Conservation (phyloP, 2,329 filamentous ascomycete genomes). For the Byssochlamys sp. region DNA sequence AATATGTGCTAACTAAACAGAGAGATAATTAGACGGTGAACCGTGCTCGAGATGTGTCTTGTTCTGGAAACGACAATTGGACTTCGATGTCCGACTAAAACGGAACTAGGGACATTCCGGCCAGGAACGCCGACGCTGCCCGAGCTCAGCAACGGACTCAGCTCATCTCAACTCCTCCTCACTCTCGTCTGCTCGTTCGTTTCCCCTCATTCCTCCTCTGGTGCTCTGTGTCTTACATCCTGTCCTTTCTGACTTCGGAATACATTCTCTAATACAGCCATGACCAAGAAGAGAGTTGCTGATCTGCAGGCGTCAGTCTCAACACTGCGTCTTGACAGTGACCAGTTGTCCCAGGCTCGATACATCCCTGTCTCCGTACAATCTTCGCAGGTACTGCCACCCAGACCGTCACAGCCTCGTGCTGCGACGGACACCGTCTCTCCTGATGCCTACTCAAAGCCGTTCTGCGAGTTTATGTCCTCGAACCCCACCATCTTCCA, state of each 20-base stretch:
- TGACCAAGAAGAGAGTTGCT: slow-evolving; percentile 23
- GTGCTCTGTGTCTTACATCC: not conserved
- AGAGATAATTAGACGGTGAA: not conserved
- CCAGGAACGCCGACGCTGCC: not conserved
- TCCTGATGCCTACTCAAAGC: slow-evolving; percentile 61
- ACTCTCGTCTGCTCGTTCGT: not conserved
- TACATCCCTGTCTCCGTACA: slow-evolving; percentile 9
- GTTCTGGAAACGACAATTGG: not conserved
- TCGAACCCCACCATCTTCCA: slow-evolving; percentile 92
- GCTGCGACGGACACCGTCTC: slow-evolving; percentile 14
- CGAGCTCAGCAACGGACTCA: not conserved
- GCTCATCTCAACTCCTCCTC: not conserved
- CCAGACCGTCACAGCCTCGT: slow-evolving; percentile 7
- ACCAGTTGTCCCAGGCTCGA: slow-evolving; percentile 16
- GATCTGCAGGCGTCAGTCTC: slow-evolving; percentile 19
- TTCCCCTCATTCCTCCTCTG: not conserved
- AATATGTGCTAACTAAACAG: not conserved
- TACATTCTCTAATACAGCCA: slow-evolving; percentile 7
- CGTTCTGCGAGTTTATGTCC: slow-evolving; percentile 78
- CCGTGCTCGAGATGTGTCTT: not conserved
- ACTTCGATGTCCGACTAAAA: not conserved
- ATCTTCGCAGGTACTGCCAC: slow-evolving; percentile 6
- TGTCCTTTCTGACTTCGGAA: not conserved
- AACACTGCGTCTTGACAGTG: slow-evolving; percentile 19
- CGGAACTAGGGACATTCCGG: not conserved